Evolutionary conservation across 257 asterid genomes (phyloP).

Genomic region (Petunia secreta): DNA sequence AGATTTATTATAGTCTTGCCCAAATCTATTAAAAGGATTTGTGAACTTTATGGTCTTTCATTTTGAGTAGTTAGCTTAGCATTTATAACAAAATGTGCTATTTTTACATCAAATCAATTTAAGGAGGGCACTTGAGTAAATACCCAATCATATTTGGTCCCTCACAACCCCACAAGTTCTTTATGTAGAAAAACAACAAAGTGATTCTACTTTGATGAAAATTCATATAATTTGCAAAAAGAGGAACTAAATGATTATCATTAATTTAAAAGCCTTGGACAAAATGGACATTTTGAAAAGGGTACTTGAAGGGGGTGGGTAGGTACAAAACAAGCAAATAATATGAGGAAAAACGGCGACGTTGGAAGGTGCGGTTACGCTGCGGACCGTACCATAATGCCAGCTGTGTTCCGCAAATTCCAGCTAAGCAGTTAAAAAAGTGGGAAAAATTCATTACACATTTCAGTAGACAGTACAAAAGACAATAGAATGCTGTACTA

Average conservation of each 20-base stretch:
- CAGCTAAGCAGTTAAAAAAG: conserved; percentile 57
- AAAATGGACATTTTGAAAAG: conserved; percentile 35
- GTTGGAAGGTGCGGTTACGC: conserved; percentile 42
- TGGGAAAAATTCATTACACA: neutral
- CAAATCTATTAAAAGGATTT: neutral
- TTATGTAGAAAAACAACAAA: conserved; percentile 25
- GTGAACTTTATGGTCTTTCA: conserved; percentile 6
- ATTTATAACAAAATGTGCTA: neutral
- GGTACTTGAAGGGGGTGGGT: conserved; percentile 18
- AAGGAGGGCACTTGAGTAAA: neutral
- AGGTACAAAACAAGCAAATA: conserved; percentile 24
- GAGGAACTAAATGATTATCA: conserved; percentile 29
- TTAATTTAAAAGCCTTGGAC: neutral
- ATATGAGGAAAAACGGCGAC: conserved; percentile 51
- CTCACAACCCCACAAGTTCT: neutral
- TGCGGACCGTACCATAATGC: conserved; percentile 49
- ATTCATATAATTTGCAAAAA: neutral
- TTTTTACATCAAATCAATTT: neutral
- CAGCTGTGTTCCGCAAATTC: conserved; percentile 72
- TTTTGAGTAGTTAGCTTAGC: conserved; percentile 5
- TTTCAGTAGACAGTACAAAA: neutral
- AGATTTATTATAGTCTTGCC: neutral
- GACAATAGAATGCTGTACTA: conserved; percentile 29
- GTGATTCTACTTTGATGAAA: conserved; percentile 23
- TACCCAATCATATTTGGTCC: neutral